Percentiles rank a stretch among this genome's conserved stretches.
Evolutionary conservation across 2,329 filamentous ascomycete genomes (phyloP).

Genomic region (Colletotrichum falcatum): DNA sequence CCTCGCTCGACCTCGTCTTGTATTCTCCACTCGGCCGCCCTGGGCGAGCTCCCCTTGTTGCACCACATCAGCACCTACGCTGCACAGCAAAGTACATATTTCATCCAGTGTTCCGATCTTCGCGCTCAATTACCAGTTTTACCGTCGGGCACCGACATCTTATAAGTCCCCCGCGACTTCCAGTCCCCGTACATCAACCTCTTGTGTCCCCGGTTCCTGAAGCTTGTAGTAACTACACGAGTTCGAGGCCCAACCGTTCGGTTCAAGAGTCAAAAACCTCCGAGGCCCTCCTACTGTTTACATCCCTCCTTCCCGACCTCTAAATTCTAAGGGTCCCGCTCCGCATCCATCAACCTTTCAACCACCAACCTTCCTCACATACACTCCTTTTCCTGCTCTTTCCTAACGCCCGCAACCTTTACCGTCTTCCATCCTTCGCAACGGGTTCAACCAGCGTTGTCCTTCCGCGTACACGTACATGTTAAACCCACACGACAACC

Average conservation of each 20-base stretch:
- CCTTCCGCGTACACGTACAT: neutral
- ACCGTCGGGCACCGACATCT: slow-evolving; percentile 38
- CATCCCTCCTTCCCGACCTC: slow-evolving; percentile 4
- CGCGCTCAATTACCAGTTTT: slow-evolving; percentile 36
- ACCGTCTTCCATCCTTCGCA: neutral
- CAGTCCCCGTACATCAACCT: neutral
- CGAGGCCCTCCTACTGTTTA: slow-evolving; percentile 31
- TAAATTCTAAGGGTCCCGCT: slow-evolving; percentile 17
- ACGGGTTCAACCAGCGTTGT: neutral
- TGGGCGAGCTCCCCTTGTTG: slow-evolving; percentile 21
- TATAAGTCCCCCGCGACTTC: slow-evolving; percentile 36
- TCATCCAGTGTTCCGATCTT: slow-evolving; percentile 39
- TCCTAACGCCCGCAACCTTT: neutral
- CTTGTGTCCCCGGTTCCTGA: slow-evolving; percentile 27
- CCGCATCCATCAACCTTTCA: slow-evolving; percentile 17
- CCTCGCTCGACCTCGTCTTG: slow-evolving; percentile 28
- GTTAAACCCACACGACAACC: neutral
- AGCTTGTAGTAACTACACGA: slow-evolving; percentile 28
- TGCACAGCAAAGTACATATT: slow-evolving; percentile 17
- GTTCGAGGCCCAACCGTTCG: slow-evolving; percentile 37
- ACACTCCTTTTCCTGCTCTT: neutral
- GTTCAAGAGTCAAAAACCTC: slow-evolving; percentile 39
- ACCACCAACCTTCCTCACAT: slow-evolving; percentile 2
- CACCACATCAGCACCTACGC: slow-evolving; percentile 2
- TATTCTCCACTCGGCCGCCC: slow-evolving; percentile 15